These are phyloP conservation scores for Prosopis cineraria DNA, from an alignment of 306 rosid genomes.

Conservation along the genomic window DNA sequence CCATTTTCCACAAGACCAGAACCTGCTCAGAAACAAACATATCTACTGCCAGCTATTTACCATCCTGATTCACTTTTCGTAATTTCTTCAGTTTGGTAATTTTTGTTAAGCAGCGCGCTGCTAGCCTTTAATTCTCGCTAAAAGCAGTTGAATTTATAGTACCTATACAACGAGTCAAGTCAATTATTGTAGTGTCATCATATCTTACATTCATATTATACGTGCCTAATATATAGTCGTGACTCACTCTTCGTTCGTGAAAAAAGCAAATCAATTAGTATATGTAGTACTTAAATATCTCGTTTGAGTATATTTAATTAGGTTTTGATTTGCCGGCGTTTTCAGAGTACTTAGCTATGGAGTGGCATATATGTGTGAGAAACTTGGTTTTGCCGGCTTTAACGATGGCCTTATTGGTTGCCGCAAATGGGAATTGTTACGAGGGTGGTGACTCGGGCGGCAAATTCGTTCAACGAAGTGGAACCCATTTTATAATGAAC, in stretches of 20 bases:
- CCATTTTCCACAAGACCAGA: neutral
- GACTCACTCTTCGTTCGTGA: neutral
- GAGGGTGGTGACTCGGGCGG: neutral
- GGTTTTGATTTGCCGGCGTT: neutral
- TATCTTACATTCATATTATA: neutral
- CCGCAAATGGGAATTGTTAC: constrained; percentile 26
- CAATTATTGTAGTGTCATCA: neutral
- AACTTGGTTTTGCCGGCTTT: neutral
- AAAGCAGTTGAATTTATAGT: neutral
- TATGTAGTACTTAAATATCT: neutral
- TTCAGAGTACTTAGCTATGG: neutral
- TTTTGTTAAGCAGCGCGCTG: neutral
- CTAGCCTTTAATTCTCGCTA: neutral
- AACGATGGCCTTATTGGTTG: constrained; percentile 15
- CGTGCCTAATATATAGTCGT: neutral
- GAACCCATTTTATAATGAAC: constrained; percentile 42
- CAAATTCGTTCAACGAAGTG: constrained; percentile 38
- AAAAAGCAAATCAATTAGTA: neutral
- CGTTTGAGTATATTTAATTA: neutral
- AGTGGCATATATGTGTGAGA: neutral
- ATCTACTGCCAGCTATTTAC: neutral
- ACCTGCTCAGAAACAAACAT: neutral
- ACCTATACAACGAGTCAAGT: neutral
- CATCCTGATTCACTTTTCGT: neutral
- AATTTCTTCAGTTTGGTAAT: neutral